Evolutionary conservation across 805 yeast genomes (phyloP).

Genomic region (Pichia insulana): DNA sequence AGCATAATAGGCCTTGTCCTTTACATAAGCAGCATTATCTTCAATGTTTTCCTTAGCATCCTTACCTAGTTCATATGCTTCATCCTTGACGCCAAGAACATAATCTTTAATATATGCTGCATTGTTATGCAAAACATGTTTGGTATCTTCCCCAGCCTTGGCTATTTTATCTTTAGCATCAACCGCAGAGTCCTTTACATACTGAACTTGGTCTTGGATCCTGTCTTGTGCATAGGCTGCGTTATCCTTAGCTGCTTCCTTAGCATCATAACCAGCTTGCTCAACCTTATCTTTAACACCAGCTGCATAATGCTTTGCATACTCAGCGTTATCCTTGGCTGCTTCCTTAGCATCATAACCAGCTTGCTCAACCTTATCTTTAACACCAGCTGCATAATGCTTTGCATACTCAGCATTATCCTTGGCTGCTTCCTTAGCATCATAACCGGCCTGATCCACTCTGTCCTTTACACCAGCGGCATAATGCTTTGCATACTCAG

Average conservation of each 20-base stretch:
- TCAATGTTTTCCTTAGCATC: constrained; percentile 22
- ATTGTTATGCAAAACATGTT: not conserved
- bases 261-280: constrained; percentile 3
- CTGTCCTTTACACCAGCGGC: constrained; percentile 3
- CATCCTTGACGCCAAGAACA: not conserved
- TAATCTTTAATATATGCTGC: not conserved
- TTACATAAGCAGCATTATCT: constrained; percentile 15
- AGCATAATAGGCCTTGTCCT: constrained; percentile 1
- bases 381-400: constrained; percentile 1
- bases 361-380: constrained; percentile 4
- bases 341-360: constrained; percentile 3
- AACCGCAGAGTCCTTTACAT: constrained; percentile 6
- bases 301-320: constrained; percentile 1
- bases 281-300: constrained; percentile 3
- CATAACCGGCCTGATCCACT: constrained; percentile 4
- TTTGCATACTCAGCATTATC: constrained; percentile 7
- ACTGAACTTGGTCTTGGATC: not conserved
- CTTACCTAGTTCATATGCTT: constrained; percentile 5
- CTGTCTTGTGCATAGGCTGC: not conserved
- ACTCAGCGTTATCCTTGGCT: constrained; percentile 2
- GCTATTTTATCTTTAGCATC: constrained; percentile 15
- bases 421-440: not conserved
- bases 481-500: constrained; percentile 4
- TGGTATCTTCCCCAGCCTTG: constrained; percentile 3
- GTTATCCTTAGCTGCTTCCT: not conserved